phyloP scores from a whole-genome alignment of 2,329 filamentous ascomycete species.

The Pyrenophora tritici-repentis region DNA sequence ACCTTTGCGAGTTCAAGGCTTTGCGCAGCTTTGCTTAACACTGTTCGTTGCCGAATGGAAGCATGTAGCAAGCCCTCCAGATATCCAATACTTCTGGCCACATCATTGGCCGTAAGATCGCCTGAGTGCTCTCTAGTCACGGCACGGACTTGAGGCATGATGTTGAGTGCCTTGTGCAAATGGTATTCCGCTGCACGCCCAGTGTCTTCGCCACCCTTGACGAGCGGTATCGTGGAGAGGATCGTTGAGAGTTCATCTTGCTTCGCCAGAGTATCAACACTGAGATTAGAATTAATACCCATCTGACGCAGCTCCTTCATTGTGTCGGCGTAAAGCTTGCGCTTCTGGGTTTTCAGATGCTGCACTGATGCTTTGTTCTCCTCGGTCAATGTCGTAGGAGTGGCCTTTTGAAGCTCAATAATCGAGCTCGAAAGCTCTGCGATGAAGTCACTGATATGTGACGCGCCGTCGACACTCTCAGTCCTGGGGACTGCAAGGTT shows the following conservation, averaged over 20 bases:
- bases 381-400: slow-evolving; percentile 77
- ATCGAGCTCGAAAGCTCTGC: slow-evolving; percentile 70
- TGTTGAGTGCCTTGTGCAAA: slow-evolving; percentile 78
- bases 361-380: slow-evolving; percentile 85
- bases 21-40: slow-evolving; percentile 38
- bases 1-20: slow-evolving; percentile 47
- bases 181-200: slow-evolving; percentile 64
- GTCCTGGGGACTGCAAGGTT: slow-evolving; percentile 62
- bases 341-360: slow-evolving; percentile 88
- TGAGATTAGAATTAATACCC: slow-evolving; percentile 85
- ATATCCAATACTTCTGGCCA: slow-evolving; percentile 77
- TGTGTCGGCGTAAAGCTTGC: slow-evolving; percentile 86
- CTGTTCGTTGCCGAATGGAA: slow-evolving; percentile 64
- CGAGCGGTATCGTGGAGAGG: slow-evolving; percentile 59
- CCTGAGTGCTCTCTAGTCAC: slow-evolving; percentile 76
- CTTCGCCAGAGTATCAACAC: slow-evolving; percentile 70
- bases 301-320: slow-evolving; percentile 82
- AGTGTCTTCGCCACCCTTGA: slow-evolving; percentile 34
- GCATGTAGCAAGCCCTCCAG: slow-evolving; percentile 82
- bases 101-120: slow-evolving; percentile 81
- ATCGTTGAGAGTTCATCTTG: slow-evolving; percentile 74
- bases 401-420: slow-evolving; percentile 78
- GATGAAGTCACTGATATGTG: slow-evolving; percentile 70
- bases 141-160: slow-evolving; percentile 70
- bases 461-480: slow-evolving; percentile 60